Conservation (phyloP, 768 basidiomycete genomes). For the Amyloporia xantha region DNA sequence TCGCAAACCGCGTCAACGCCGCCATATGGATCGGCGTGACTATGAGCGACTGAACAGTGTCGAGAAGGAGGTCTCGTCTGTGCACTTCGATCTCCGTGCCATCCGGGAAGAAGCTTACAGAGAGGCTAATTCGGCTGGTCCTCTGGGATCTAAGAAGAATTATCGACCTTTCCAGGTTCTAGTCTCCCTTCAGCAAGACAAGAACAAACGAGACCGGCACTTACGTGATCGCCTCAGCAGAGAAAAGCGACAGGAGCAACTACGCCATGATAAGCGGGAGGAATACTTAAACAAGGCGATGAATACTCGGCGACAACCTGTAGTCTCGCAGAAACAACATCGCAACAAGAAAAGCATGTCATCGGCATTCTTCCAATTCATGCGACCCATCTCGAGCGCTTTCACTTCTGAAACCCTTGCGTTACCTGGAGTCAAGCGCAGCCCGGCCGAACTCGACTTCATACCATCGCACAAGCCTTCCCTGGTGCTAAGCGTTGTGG, state of each 20-base stretch:
- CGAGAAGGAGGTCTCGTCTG: slow-evolving; percentile 54
- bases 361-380: slow-evolving; percentile 73
- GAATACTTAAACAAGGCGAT: slow-evolving; percentile 73
- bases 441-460: slow-evolving; percentile 73
- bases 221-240: slow-evolving; percentile 62
- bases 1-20: slow-evolving; percentile 39
- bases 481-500: slow-evolving; percentile 66
- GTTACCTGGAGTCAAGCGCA: slow-evolving; percentile 40
- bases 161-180: slow-evolving; percentile 62
- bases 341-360: slow-evolving; percentile 87
- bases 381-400: slow-evolving; percentile 85
- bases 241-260: slow-evolving; percentile 73
- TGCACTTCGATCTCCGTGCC: slow-evolving; percentile 64
- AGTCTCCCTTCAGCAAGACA: slow-evolving; percentile 66
- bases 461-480: slow-evolving; percentile 64
- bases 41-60: slow-evolving; percentile 73
- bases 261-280: slow-evolving; percentile 64
- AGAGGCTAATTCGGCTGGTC: slow-evolving; percentile 46
- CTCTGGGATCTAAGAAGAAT: slow-evolving; percentile 37
- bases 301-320: slow-evolving; percentile 45
- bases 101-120: slow-evolving; percentile 72
- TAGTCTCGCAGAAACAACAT: slow-evolving; percentile 59
- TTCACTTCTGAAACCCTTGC: slow-evolving; percentile 60
- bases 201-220: slow-evolving; percentile 70
- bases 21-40: slow-evolving; percentile 56